phyloP scores from a whole-genome alignment of 1,284 basidiomycete genomes.

The Cutaneotrichosporon cutaneum region DNA sequence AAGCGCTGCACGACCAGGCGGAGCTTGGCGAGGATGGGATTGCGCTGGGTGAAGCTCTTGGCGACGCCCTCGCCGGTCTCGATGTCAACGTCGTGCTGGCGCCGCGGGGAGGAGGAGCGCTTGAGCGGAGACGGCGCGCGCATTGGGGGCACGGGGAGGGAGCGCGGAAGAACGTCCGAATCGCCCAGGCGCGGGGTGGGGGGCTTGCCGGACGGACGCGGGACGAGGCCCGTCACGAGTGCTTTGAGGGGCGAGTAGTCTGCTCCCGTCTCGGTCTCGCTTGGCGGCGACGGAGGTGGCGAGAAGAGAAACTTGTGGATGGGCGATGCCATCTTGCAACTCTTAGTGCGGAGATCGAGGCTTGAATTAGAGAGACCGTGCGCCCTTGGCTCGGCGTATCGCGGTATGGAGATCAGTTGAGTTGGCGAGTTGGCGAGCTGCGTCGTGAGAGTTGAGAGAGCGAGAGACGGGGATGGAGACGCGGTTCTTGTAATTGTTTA shows the following conservation, averaged over 20 bases:
- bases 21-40: not conserved
- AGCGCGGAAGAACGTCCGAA: slow-evolving; percentile 26
- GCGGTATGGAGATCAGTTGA: not conserved
- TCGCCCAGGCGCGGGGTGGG: not conserved
- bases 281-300: slow-evolving; percentile 44
- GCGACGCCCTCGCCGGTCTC: not conserved
- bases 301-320: slow-evolving; percentile 51
- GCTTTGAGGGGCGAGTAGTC: not conserved
- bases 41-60: slow-evolving; percentile 4
- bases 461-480: not conserved
- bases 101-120: slow-evolving; percentile 10
- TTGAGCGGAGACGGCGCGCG: slow-evolving; percentile 15
- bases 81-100: not conserved
- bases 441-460: not conserved
- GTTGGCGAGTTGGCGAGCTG: too few species aligned
- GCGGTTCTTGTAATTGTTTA: too few species aligned
- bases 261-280: slow-evolving; percentile 2
- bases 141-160: not conserved
- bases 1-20: slow-evolving; percentile 4
- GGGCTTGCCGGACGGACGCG: not conserved
- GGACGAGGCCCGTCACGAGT: not conserved
- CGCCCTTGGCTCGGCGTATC: too few species aligned
- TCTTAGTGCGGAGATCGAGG: too few species aligned
- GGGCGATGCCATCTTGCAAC: slow-evolving; percentile 43
- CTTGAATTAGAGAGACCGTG: not conserved